Evolutionary conservation across 768 basidiomycete species (phyloP).

Genomic region (Tulasnella sp.): DNA sequence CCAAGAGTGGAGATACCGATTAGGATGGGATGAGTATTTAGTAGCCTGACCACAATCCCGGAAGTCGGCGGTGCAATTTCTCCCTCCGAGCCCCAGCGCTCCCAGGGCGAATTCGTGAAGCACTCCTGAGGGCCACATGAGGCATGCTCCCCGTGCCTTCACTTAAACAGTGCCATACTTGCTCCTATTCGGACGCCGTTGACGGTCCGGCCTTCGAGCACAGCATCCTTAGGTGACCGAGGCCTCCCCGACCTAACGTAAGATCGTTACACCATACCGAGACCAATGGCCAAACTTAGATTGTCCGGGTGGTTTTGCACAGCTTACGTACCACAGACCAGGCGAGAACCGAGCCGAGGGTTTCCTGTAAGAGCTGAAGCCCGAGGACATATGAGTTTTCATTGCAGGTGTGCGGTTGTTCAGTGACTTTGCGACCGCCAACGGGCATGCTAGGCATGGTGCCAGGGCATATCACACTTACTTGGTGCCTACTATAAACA

Average conservation of each 20-base stretch:
- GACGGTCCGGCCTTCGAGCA: not conserved
- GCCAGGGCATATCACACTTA: too few species aligned
- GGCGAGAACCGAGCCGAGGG: not conserved
- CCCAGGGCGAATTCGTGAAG: too few species aligned
- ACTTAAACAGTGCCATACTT: not conserved
- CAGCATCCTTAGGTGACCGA: not conserved
- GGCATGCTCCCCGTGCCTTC: not conserved
- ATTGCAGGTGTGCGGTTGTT: too few species aligned
- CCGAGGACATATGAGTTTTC: not conserved
- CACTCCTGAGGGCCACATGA: not conserved
- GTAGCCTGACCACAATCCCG: not conserved
- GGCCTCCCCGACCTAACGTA: not conserved
- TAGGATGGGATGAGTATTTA: not conserved
- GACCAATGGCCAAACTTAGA: not conserved
- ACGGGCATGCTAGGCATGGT: too few species aligned
- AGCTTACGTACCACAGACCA: not conserved
- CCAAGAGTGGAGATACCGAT: not conserved
- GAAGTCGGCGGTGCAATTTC: not conserved
- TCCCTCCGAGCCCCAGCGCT: too few species aligned
- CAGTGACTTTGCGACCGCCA: too few species aligned
- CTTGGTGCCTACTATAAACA: too few species aligned
- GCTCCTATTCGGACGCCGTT: not conserved
- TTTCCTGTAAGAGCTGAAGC: not conserved
- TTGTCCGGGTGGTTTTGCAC: slow-evolving; percentile 1
- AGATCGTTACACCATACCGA: not conserved